phyloP scores from a whole-genome alignment of 2,329 filamentous ascomycete species.

The Rutstroemia sp. region DNA sequence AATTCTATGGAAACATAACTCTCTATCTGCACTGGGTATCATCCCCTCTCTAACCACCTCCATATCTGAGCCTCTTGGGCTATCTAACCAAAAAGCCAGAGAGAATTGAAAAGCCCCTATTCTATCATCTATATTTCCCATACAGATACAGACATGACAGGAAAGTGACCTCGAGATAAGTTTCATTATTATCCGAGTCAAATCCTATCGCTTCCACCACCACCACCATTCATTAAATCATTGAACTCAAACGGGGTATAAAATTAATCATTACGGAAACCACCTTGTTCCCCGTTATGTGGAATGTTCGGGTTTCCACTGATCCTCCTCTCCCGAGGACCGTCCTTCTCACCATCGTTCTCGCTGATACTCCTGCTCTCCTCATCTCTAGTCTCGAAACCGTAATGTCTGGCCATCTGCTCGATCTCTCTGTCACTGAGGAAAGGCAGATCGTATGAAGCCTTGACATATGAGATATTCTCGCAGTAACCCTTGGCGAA shows the following conservation, averaged over 20 bases:
- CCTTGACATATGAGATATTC: conserved; percentile 52
- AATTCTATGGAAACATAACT: no score
- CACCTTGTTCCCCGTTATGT: conserved; percentile 1
- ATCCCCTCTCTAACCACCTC: no score
- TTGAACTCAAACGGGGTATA: not conserved
- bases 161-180: not conserved
- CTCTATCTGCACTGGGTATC: no score
- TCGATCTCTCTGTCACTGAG: conserved; percentile 46
- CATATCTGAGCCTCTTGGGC: no score
- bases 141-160: no score
- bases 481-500: conserved; percentile 54
- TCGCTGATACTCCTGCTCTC: conserved; percentile 21
- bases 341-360: conserved; percentile 3
- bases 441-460: conserved; percentile 48
- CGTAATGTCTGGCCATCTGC: conserved; percentile 26
- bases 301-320: not conserved
- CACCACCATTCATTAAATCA: not conserved
- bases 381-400: conserved; percentile 24
- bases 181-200: conserved; percentile 2
- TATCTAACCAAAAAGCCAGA: no score
- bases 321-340: conserved; percentile 1
- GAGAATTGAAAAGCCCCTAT: no score
- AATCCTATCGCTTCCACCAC: not conserved
- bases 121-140: no score
- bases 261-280: conserved; percentile 7